Conservation (phyloP, 495 filamentous ascomycete genomes). For the Pyrenula aspistea region DNA sequence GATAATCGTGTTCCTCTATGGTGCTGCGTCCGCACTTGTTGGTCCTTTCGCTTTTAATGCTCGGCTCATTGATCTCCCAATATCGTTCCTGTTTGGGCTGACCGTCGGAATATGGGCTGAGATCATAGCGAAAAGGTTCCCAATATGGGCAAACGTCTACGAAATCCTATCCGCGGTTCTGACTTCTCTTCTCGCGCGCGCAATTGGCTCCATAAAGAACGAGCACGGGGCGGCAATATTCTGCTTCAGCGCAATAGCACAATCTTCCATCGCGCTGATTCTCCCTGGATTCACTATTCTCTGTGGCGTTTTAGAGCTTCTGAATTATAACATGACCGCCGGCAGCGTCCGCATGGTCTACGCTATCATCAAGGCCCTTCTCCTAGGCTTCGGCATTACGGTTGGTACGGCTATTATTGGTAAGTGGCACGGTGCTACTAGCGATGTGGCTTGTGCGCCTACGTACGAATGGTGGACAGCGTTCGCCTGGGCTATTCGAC, state of each 20-base stretch:
- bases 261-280: conserved; percentile 85
- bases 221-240: conserved; percentile 51
- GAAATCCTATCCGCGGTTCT: conserved; percentile 79
- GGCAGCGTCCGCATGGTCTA: conserved; percentile 94
- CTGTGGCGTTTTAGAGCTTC: conserved; percentile 75
- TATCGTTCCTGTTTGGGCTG: conserved; percentile 76
- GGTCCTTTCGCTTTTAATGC: conserved; percentile 89
- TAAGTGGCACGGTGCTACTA: conserved; percentile 63
- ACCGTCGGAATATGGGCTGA: conserved; percentile 75
- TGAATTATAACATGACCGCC: conserved; percentile 74
- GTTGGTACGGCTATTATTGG: conserved; percentile 88
- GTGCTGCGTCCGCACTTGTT: conserved; percentile 64
- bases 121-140: conserved; percentile 63
- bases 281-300: conserved; percentile 81
- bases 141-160: conserved; percentile 74
- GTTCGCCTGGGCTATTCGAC: conserved; percentile 36
- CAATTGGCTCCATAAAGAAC: conserved; percentile 67
- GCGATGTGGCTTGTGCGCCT: conserved; percentile 52
- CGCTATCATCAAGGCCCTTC: conserved; percentile 87
- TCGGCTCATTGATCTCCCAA: conserved; percentile 75
- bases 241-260: conserved; percentile 86
- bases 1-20: conserved; percentile 72
- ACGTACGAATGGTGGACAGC: conserved; percentile 32
- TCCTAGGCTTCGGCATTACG: conserved; percentile 95
- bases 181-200: conserved; percentile 81